Percentiles rank a stretch among this genome's conserved stretches.
These are phyloP conservation scores for Coemansia sp. DNA, from an alignment of 192 early-diverging fungal genomes.

Conservation along the genomic window DNA sequence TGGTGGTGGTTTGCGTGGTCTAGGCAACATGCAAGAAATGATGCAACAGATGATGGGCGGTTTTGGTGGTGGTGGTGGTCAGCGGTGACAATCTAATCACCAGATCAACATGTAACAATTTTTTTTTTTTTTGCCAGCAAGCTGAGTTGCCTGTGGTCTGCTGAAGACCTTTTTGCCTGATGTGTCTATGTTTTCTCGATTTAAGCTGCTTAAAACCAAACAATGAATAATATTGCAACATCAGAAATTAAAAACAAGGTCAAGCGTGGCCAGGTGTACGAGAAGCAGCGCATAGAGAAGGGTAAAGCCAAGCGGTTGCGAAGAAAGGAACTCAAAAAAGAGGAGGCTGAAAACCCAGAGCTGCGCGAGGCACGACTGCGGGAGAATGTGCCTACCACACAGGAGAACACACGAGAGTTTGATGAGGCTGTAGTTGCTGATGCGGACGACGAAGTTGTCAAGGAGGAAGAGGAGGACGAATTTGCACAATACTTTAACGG, in stretches of 20 bases:
- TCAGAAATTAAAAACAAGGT: conserved; percentile 78
- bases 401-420: conserved; percentile 88
- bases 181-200: conserved; percentile 4
- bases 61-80: conserved; percentile 15
- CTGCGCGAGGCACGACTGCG: conserved; percentile 80
- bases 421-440: conserved; percentile 87
- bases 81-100: conserved; percentile 23
- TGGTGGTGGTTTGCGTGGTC: conserved; percentile 29
- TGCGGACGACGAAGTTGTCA: conserved; percentile 76
- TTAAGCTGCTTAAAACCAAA: conserved; percentile 5
- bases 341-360: conserved; percentile 80
- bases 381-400: conserved; percentile 86
- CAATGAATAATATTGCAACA: conserved; percentile 14
- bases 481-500: conserved; percentile 89
- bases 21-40: conserved; percentile 22
- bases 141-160: too few relatives aligned
- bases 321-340: conserved; percentile 70
- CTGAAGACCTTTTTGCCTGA: too few relatives aligned
- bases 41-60: not conserved
- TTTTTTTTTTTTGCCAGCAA: conserved; percentile 10
- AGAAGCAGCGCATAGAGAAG: conserved; percentile 72
- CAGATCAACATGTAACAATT: conserved; percentile 8
- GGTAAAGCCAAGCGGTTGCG: conserved; percentile 71
- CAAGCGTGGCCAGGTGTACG: conserved; percentile 79
- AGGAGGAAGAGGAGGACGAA: conserved; percentile 83